Evolutionary conservation across 306 rosid genomes (phyloP).

Genomic region (Prunus mira): DNA sequence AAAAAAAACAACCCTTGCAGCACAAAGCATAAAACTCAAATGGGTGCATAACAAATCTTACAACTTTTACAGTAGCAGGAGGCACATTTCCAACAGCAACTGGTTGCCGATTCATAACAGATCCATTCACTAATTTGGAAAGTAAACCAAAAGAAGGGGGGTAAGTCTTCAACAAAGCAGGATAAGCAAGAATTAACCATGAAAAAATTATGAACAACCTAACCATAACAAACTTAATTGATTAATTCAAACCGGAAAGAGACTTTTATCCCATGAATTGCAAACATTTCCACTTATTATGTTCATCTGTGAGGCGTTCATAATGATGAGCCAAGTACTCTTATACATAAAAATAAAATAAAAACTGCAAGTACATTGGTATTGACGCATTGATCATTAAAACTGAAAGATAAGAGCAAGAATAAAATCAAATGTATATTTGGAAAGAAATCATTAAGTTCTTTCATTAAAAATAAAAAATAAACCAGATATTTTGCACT

Average conservation of each 20-base stretch:
- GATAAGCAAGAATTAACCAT: slow-evolving; percentile 25
- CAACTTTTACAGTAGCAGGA: slow-evolving; percentile 93
- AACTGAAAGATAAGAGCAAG: not conserved
- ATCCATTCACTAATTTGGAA: slow-evolving; percentile 65
- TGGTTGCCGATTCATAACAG: slow-evolving; percentile 66
- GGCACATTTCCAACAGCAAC: slow-evolving; percentile 58
- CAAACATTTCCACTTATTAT: not conserved
- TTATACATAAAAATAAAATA: not conserved
- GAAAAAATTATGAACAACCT: slow-evolving; percentile 2
- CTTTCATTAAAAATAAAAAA: not conserved
- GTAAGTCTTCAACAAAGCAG: slow-evolving; percentile 23
- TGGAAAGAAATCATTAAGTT: not conserved
- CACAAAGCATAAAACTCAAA: slow-evolving; percentile 11
- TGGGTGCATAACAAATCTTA: slow-evolving; percentile 27
- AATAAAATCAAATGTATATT: not conserved
- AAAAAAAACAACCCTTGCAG: not conserved
- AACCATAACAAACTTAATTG: slow-evolving; percentile 4
- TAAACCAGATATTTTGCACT: not conserved
- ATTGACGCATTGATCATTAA: not conserved
- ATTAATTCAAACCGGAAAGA: not conserved
- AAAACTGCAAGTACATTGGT: not conserved
- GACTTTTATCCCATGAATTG: not conserved
- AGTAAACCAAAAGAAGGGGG: not conserved
- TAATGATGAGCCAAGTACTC: not conserved
- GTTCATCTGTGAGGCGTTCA: not conserved